Percentiles rank a stretch among this genome's conserved stretches.
Conservation (phyloP, 2,329 filamentous ascomycete genomes). For the Phyllosticta ampelicida region DNA sequence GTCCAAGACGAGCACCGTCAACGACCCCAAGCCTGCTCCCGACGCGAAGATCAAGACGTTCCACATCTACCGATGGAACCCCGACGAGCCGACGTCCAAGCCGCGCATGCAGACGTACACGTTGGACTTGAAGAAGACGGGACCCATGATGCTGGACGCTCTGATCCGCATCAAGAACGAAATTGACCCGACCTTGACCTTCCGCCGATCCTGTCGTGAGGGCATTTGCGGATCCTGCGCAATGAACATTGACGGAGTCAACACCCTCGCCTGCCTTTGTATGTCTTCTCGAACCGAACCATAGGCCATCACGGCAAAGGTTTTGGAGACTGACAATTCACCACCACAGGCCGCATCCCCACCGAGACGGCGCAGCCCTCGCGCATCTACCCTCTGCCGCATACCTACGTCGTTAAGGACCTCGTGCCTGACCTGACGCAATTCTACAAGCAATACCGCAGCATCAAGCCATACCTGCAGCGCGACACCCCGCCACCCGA, state of each 20-base stretch:
- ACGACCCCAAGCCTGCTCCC: constrained; percentile 48
- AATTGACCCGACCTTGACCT: constrained; percentile 90
- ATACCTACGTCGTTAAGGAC: constrained; percentile 99
- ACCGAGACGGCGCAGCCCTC: constrained; percentile 68
- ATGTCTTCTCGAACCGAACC: constrained; percentile 40
- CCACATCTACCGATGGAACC: constrained; percentile 98
- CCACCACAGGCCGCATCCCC: constrained; percentile 71
- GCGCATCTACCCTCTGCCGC: constrained; percentile 94
- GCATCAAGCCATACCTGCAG: constrained; percentile 97
- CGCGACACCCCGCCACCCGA: constrained; percentile 73
- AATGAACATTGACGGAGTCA: constrained; percentile 99
- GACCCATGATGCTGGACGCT: constrained; percentile 95
- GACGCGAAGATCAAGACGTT: constrained; percentile 75
- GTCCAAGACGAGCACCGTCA: constrained; percentile 48
- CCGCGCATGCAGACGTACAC: constrained; percentile 92
- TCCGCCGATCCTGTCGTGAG: constrained; percentile 91
- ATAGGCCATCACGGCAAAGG: no score
- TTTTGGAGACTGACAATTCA: neutral
- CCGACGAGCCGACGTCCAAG: constrained; percentile 84
- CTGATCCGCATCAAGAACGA: constrained; percentile 99
- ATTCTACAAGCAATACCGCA: constrained; percentile 99
- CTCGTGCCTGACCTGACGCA: constrained; percentile 94
- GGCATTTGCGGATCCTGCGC: constrained; percentile 97
- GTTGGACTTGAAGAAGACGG: constrained; percentile 96
- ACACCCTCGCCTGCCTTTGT: constrained; percentile 97